Evolutionary conservation across 208 protist species (phyloP), one percentile per base, ranked within the genome.

Genomic region (Acanthamoeba healyi): DNA sequence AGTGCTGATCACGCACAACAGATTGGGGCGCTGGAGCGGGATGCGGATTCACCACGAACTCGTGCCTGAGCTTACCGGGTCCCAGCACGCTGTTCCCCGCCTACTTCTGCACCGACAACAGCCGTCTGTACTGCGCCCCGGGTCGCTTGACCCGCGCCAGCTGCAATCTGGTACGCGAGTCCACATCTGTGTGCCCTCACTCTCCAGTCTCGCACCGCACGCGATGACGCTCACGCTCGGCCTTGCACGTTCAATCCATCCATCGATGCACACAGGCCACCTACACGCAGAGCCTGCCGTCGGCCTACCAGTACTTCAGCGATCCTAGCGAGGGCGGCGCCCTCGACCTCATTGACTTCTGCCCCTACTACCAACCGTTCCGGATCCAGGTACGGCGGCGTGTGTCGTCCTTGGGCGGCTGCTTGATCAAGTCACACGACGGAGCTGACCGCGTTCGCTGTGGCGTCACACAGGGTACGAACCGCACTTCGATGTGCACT

Each of bases 321-420:
- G 70, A 81, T 36, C 70, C 70, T 15, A n/a, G 14, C 0, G 12
- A 12, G 15, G 70, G 70, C 24, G 70, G 70, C 24, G 2, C n/a
- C 70, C n/a, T 81, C 70, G 24, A 32, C 22, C 40, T 81, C n/a
- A 81, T 81, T 34, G 38, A 81, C 36, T 81, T 81, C 15, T 81
- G 70, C 24, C 38, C 70, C 40, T 81, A 81, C 70, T 81, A 81
- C 40, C 70, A 81, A 38, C 70, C 70, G 9, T 81, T 81, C 70
- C 32, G 12, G 0, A 14, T 49, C 7, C 38, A 42, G 70, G 70
- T 49, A n/a, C 22, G 6, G 32, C 17, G 6, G 17, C 26, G 17
- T 79, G 38, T 79, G 15, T 79, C 1, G 17, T 38, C 6, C 26
- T 0, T 10, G 0, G 0, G 0, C 12, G 24, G 22, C 6, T 36